Evolutionary conservation across 2,329 filamentous ascomycete genomes (phyloP), one percentile per base, ranked within the genome.

Genomic region (Elsinoe necatrix): DNA sequence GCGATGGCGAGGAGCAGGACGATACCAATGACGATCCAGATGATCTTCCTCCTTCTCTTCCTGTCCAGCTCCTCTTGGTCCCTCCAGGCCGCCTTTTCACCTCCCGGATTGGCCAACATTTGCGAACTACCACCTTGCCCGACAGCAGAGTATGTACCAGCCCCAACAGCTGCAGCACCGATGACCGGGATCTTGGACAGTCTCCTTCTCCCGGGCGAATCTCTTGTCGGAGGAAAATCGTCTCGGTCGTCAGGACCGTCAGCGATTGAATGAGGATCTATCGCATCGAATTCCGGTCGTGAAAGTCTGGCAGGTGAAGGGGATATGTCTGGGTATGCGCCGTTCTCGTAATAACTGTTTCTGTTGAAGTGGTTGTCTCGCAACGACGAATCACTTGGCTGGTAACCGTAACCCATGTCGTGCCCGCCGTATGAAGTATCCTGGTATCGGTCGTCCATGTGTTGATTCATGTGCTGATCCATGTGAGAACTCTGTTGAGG

Each of bases 1-100:
- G 84, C 81, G 55, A 95, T 84, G 34, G 80, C 89, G 14, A 82
- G 84, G 14, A 86, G 67, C 43, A 95, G 74, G 50, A 92, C 59
- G 4, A 89, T 62, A 1, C 77, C 77, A n/a, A 90, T 76, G 9
- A 82, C 63, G 3, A 80, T 69, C 18, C 85, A 82, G 42, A 93
- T 79, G 51, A 84, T 77, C 81, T 85, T 87, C 61, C 81, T 85
- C 70, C 83, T 79, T 62, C 78, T 80, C 69, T 83, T 88, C 66
- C 82, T 86, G 31, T 78, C 80, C 31, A 73, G 76, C 25, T 78
- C 79, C 57, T 89, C 77, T 54, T 79, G 75, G 27, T 74, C 74
- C 48, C 84, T 68, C 83, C 82, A 89, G 25, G 79, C 80, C 43
- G 77, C 78, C 71, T 90, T 90, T 64, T 89, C 86, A 37, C 21